Conservation (phyloP, 1,139 yeast species). For the Ashbya aceris region DNA sequence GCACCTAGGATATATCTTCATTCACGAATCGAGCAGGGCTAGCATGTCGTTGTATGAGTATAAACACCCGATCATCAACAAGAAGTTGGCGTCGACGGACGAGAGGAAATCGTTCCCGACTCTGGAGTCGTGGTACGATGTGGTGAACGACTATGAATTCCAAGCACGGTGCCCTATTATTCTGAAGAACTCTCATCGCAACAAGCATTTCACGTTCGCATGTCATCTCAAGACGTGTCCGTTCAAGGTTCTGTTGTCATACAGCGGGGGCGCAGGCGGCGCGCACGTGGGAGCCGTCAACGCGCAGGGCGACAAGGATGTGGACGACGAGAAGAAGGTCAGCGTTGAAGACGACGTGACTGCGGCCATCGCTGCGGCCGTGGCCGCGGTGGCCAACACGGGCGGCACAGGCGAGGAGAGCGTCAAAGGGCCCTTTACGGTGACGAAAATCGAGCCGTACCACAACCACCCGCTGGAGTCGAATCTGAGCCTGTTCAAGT, state of each 20-base stretch:
- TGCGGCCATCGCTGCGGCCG: slow-evolving; percentile 26
- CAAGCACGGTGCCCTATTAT: slow-evolving; percentile 30
- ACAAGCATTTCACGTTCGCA: slow-evolving; percentile 30
- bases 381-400: slow-evolving; percentile 16
- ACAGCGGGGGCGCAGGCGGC: slow-evolving; percentile 9
- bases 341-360: slow-evolving; percentile 13
- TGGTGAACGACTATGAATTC: slow-evolving; percentile 29
- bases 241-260: slow-evolving; percentile 27
- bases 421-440: slow-evolving; percentile 27
- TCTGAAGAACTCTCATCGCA: slow-evolving; percentile 29
- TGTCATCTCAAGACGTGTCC: slow-evolving; percentile 29
- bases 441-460: slow-evolving; percentile 29
- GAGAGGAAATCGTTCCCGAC: slow-evolving; percentile 23
- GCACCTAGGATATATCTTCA: slow-evolving; percentile 1
- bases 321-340: slow-evolving; percentile 7
- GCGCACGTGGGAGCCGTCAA: slow-evolving; percentile 3
- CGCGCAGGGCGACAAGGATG: slow-evolving; percentile 4
- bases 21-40: slow-evolving; percentile 2
- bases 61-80: slow-evolving; percentile 29
- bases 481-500: slow-evolving; percentile 25
- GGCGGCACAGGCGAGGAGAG: slow-evolving; percentile 6
- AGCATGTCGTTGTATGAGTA: slow-evolving; percentile 27
- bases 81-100: slow-evolving; percentile 17
- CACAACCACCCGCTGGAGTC: slow-evolving; percentile 29
- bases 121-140: slow-evolving; percentile 28